Conservation (phyloP, 2,329 filamentous ascomycete species). For the Blastomyces percursus region DNA sequence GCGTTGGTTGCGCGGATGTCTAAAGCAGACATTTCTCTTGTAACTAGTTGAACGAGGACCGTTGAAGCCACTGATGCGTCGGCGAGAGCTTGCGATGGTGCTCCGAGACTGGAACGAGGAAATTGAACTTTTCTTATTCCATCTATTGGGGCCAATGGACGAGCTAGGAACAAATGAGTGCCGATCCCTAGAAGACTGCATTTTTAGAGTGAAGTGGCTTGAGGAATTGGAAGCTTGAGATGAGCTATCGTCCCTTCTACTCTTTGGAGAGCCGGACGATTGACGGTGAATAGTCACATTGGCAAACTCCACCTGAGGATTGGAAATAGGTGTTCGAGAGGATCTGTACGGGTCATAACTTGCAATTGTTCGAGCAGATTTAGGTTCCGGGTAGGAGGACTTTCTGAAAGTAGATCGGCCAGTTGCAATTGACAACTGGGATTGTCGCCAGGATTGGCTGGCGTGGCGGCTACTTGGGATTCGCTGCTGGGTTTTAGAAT, state of each 20-base stretch:
- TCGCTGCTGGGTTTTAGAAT: constrained; percentile 24
- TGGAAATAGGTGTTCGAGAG: constrained; percentile 44
- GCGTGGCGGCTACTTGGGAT: constrained; percentile 22
- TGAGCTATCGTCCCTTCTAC: background rate
- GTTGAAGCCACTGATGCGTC: constrained; percentile 24
- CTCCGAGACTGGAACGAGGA: constrained; percentile 36
- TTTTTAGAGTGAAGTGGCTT: background rate
- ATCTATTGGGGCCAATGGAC: constrained; percentile 21
- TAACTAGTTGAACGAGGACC: constrained; percentile 41
- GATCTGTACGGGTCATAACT: constrained; percentile 81
- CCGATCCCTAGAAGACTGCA: background rate
- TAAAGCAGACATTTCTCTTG: constrained; percentile 54
- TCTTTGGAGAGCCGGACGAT: constrained; percentile 8
- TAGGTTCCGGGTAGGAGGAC: constrained; percentile 39
- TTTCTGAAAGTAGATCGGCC: constrained; percentile 41
- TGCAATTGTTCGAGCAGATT: constrained; percentile 36
- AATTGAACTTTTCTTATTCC: constrained; percentile 25
- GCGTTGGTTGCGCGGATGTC: constrained; percentile 38
- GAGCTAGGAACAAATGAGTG: background rate
- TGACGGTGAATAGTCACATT: constrained; percentile 58
- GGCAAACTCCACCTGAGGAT: constrained; percentile 48
- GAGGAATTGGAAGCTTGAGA: background rate
- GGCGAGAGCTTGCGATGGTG: constrained; percentile 39
- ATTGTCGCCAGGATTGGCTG: constrained; percentile 34
- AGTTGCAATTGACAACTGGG: constrained; percentile 45